A percentile compares a stretch with the other conserved stretches of the same genome.
Conservation (phyloP, 805 yeast genomes). For the Saccharomycopsis fermentans region DNA sequence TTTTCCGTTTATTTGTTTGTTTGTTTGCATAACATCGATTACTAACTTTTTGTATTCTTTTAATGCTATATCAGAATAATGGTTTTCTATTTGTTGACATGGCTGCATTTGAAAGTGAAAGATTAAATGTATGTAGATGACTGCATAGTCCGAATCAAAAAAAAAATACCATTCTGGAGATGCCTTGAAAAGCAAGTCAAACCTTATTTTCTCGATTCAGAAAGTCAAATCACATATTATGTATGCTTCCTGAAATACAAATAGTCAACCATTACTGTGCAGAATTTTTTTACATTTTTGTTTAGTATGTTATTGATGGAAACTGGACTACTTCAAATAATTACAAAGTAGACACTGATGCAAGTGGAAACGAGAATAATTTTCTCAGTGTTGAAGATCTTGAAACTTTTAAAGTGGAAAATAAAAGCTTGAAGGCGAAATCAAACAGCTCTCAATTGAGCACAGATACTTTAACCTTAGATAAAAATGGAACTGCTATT, state of each 20-base stretch:
- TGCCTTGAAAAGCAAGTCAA: background rate
- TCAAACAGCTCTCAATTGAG: background rate
- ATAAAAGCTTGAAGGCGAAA: background rate
- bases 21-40: no score
- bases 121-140: background rate
- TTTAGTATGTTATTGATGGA: slow-evolving; percentile 44
- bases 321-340: slow-evolving; percentile 38
- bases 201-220: background rate
- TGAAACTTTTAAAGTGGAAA: background rate
- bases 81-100: no score
- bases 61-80: no score
- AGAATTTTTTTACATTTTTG: background rate
- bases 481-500: background rate
- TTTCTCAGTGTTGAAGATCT: slow-evolving; percentile 33
- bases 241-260: no score
- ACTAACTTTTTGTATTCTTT: no score
- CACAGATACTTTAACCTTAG: background rate
- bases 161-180: background rate
- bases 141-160: background rate
- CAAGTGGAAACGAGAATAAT: slow-evolving; percentile 42
- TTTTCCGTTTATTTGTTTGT: no score
- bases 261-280: background rate
- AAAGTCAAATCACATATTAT: background rate
- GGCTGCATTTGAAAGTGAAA: no score
- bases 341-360: slow-evolving; percentile 32